Percentiles rank a stretch among this genome's conserved stretches.
Conservation (phyloP, 2,329 filamentous ascomycete genomes). For the Paraphaeosphaeria sporulosa region DNA sequence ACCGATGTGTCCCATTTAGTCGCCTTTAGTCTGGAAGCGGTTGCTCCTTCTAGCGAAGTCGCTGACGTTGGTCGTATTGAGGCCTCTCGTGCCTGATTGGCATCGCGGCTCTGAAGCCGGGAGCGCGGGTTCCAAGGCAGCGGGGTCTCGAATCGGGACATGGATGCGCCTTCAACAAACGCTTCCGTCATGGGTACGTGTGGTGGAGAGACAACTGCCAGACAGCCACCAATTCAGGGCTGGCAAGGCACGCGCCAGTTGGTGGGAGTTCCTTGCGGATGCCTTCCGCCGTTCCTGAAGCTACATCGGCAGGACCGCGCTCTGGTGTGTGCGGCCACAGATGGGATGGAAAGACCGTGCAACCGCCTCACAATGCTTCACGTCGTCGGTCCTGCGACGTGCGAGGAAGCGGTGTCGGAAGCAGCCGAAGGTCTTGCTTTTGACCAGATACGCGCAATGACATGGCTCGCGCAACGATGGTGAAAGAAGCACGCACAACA, state of each 20-base stretch:
- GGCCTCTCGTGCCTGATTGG: conserved; percentile 34
- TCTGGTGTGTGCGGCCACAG: conserved; percentile 22
- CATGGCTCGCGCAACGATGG: conserved; percentile 2
- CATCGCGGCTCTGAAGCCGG: conserved; percentile 36
- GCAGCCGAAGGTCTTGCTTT: neutral
- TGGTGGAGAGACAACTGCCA: conserved; percentile 25
- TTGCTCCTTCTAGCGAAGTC: conserved; percentile 19
- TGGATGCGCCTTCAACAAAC: conserved; percentile 31
- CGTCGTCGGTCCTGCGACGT: neutral
- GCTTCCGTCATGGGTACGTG: conserved; percentile 40
- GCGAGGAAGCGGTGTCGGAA: neutral
- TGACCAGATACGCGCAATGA: conserved; percentile 6
- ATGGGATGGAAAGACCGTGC: conserved; percentile 13
- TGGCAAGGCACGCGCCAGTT: conserved; percentile 17
- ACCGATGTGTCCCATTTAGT: conserved; percentile 23
- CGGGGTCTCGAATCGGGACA: conserved; percentile 42
- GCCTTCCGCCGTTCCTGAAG: conserved; percentile 17
- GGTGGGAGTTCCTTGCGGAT: conserved; percentile 16
- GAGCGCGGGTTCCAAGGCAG: conserved; percentile 45
- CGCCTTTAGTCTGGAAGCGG: conserved; percentile 20
- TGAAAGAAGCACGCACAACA: conserved; percentile 9
- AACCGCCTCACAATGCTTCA: conserved; percentile 15
- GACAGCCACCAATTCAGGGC: conserved; percentile 27
- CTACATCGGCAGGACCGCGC: conserved; percentile 21
- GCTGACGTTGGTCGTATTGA: conserved; percentile 30